phyloP scores from a whole-genome alignment of 73 alveolate species.

The Tetrahymena borealis region DNA sequence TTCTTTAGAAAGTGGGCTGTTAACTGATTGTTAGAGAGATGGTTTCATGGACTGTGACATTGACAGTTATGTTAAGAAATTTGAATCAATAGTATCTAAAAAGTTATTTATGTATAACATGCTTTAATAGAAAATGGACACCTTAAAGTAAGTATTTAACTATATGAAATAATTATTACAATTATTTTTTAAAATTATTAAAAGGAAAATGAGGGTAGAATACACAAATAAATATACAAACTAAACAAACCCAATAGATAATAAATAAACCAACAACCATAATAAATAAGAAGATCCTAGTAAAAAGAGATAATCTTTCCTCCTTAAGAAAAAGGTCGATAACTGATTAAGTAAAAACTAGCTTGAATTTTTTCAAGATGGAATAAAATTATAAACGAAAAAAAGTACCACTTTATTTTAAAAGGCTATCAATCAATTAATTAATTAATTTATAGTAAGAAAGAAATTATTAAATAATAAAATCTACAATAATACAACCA shows the following conservation, averaged over 20 bases:
- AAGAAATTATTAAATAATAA: too few relatives aligned
- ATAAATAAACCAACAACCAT: not conserved
- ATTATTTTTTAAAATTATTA: not conserved
- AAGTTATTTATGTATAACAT: conserved; percentile 73
- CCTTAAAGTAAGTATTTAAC: conserved; percentile 60
- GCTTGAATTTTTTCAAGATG: too few relatives aligned
- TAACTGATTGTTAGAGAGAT: conserved; percentile 66
- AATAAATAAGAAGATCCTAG: not conserved
- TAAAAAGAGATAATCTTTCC: not conserved
- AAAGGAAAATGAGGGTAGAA: not conserved
- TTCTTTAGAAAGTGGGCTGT: conserved; percentile 89
- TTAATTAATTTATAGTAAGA: too few relatives aligned
- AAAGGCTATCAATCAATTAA: too few relatives aligned
- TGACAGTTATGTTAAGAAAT: conserved; percentile 78
- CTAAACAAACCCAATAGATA: not conserved
- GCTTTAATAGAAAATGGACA: conserved; percentile 67
- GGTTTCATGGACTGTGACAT: conserved; percentile 77
- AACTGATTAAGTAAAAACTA: too few relatives aligned
- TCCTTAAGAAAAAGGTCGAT: too few relatives aligned
- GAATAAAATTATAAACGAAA: too few relatives aligned
- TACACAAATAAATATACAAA: not conserved
- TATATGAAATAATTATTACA: not conserved
- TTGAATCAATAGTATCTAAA: conserved; percentile 68
- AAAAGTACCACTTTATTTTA: too few relatives aligned
- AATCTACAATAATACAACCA: too few relatives aligned